phyloP scores from a whole-genome alignment of 129 eudicot genomes.

The Flaveria linearis region DNA sequence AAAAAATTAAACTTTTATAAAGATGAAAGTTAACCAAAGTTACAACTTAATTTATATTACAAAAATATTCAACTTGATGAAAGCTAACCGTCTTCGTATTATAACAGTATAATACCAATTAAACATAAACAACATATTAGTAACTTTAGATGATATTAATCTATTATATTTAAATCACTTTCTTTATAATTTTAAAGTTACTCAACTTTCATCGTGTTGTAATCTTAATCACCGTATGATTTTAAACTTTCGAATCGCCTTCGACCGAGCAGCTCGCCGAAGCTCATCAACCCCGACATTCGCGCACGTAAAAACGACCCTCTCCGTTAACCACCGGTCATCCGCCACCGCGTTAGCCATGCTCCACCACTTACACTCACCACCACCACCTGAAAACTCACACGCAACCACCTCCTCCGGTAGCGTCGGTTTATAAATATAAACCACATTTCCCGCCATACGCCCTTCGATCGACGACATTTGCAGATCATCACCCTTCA shows the following conservation, averaged over 20 bases:
- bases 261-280: slow-evolving; percentile 27
- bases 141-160: no score
- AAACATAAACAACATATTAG: no score
- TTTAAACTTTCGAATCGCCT: neutral
- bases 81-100: no score
- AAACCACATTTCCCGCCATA: slow-evolving; percentile 25
- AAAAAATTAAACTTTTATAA: no score
- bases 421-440: slow-evolving; percentile 30
- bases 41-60: no score
- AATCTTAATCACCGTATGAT: neutral
- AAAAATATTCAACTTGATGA: no score
- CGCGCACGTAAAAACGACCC: slow-evolving; percentile 33
- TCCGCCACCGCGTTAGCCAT: slow-evolving; percentile 13
- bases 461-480: slow-evolving; percentile 30
- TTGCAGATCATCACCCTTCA: slow-evolving; percentile 25
- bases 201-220: no score
- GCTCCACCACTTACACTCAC: slow-evolving; percentile 39
- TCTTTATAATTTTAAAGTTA: no score
- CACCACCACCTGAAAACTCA: slow-evolving; percentile 29
- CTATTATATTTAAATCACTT: no score
- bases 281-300: slow-evolving; percentile 33
- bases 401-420: slow-evolving; percentile 32
- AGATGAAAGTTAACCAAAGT: no score
- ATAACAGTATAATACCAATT: no score
- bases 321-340: slow-evolving; percentile 24